These are phyloP conservation scores for Begonia loranthoides DNA, from an alignment of 306 rosid genomes.

Conservation along the genomic window DNA sequence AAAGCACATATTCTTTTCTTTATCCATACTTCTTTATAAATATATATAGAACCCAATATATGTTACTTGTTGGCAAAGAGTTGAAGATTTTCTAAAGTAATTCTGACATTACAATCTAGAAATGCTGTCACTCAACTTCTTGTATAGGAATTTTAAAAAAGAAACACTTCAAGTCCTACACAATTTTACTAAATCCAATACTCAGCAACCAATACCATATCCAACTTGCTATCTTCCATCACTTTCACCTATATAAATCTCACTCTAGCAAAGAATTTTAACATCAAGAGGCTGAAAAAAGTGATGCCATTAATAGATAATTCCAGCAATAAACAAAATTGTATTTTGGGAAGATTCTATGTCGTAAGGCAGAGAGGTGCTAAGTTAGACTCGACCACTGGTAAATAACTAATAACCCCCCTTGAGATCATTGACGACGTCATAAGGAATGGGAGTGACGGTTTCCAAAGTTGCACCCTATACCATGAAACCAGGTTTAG, in stretches of 20 bases:
- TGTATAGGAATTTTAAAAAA: too few species aligned
- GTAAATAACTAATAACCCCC: constrained; percentile 8
- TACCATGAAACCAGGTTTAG: constrained; percentile 14
- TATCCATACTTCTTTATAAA: neutral
- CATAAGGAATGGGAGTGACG: constrained; percentile 15
- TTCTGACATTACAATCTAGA: neutral
- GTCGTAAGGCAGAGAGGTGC: neutral
- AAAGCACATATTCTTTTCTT: neutral
- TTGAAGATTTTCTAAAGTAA: neutral
- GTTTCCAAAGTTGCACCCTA: constrained; percentile 13
- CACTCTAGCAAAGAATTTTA: neutral
- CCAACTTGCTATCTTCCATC: neutral
- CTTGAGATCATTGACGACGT: constrained; percentile 15
- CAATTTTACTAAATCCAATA: too few species aligned
- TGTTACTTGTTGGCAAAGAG: neutral
- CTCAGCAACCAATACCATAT: too few species aligned
- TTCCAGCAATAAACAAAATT: neutral
- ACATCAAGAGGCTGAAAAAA: neutral
- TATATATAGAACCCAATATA: neutral
- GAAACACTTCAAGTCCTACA: too few species aligned
- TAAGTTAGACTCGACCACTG: neutral
- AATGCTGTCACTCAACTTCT: neutral
- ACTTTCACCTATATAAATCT: too few species aligned
- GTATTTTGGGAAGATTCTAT: neutral
- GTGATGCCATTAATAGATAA: neutral